Percentiles rank a stretch among this genome's conserved stretches.
phyloP scores from a whole-genome alignment of 352 stramenopile species.

The Thalassiosira ordinaria region DNA sequence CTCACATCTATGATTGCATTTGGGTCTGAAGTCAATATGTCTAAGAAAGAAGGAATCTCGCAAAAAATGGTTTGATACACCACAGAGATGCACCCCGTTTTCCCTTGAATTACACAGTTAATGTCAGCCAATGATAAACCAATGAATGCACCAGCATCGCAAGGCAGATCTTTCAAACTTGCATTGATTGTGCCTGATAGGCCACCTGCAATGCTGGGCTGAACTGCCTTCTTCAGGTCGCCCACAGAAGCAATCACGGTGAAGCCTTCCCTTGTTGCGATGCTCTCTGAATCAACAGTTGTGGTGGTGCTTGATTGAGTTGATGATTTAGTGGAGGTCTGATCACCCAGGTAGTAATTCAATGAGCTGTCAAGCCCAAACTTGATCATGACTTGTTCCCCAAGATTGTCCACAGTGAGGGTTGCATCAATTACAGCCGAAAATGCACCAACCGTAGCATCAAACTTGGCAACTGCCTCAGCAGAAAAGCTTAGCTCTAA shows the following conservation, averaged over 20 bases:
- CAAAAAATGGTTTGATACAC: too few relatives aligned
- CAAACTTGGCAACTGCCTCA: conserved; percentile 44
- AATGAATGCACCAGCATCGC: conserved; percentile 15
- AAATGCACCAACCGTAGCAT: conserved; percentile 44
- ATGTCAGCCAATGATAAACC: conserved; percentile 12
- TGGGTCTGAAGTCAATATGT: too few relatives aligned
- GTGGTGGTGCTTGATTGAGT: too few relatives aligned
- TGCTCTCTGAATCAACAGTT: neutral
- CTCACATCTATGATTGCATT: too few relatives aligned
- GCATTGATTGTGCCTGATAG: conserved; percentile 12
- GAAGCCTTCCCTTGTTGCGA: conserved; percentile 17
- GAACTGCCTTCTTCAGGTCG: conserved; percentile 14
- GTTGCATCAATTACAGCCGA: conserved; percentile 20
- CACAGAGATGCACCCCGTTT: too few relatives aligned
- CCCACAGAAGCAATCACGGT: neutral
- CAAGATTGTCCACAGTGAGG: conserved; percentile 35
- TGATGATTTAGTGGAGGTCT: too few relatives aligned
- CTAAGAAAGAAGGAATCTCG: too few relatives aligned
- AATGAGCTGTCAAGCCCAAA: conserved; percentile 32
- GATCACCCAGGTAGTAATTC: conserved; percentile 57
- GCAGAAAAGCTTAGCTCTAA: conserved; percentile 24
- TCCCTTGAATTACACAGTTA: conserved; percentile 12
- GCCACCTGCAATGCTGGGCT: conserved; percentile 20
- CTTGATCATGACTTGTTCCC: conserved; percentile 13
- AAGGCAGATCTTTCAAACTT: conserved; percentile 4